These are phyloP conservation scores for Carallia pectinifolia DNA, from an alignment of 345 rosid species.

Conservation along the genomic window DNA sequence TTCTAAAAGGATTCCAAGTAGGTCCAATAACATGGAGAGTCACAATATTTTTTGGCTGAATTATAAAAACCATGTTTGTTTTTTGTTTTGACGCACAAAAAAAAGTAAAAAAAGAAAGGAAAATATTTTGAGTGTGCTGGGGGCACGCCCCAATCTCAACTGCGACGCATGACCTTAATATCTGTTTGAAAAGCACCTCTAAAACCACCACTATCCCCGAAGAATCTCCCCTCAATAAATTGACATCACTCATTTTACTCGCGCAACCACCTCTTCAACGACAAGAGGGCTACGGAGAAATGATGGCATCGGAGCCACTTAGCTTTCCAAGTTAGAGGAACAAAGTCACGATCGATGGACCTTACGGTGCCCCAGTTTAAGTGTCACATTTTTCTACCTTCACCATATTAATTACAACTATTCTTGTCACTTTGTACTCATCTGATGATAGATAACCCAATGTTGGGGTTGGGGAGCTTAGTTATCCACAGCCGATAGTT, in stretches of 20 bases:
- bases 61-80: too few species aligned
- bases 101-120: neutral
- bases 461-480: neutral
- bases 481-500: too few species aligned
- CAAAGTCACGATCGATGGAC: slow-evolving; percentile 7
- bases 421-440: slow-evolving; percentile 3
- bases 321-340: slow-evolving; percentile 2
- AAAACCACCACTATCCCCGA: slow-evolving; percentile 38
- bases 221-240: slow-evolving; percentile 2
- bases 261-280: slow-evolving; percentile 54
- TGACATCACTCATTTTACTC: slow-evolving; percentile 36
- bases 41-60: too few species aligned
- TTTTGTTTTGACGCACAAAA: too few species aligned
- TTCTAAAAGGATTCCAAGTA: too few species aligned
- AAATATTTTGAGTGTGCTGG: slow-evolving; percentile 24
- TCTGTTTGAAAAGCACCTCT: slow-evolving; percentile 49
- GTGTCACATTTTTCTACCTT: too few species aligned
- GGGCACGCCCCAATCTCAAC: slow-evolving; percentile 52
- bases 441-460: slow-evolving; percentile 7
- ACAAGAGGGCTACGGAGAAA: slow-evolving; percentile 30
- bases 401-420: neutral
- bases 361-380: too few species aligned
- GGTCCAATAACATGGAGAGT: too few species aligned
- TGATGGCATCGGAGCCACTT: slow-evolving; percentile 27
- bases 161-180: slow-evolving; percentile 65